Evolutionary conservation across 441 rosid species (phyloP), one percentile per base, ranked within the genome.

Genomic region (Erodium texanum): DNA sequence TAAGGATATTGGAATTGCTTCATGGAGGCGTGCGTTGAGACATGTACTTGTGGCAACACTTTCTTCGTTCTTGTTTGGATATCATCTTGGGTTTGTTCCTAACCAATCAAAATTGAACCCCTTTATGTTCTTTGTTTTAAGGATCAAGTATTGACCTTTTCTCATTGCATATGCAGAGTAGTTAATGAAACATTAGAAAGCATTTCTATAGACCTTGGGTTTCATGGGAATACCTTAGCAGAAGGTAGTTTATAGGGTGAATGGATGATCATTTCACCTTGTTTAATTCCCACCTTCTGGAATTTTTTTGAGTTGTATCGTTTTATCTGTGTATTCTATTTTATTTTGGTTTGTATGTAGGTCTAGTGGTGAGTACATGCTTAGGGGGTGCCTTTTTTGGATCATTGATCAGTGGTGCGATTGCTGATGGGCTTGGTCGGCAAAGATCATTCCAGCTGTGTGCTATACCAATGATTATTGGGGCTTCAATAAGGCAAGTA

Each of bases 331-430:
- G 66, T 54, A 23, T 69, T 27, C 66, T n/a, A n/a, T n/a, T n/a
- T n/a, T n/a, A n/a, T 74, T 64, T 67, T 66, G 77, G 63, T 74
- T 67, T 54, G 43, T 66, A 68, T 84, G 81, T 79, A 94, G 98
- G 99, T 73, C 81, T 94, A 68, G 99, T 92, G 75, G 99, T 94
- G 68, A 92, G 99, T 77, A 87, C 86, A 12, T 92, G 96, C 72
- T 82, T 94, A 77, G 99, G 88, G n/a, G 99, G 99, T 64, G 97
- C 97, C 73, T 88, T 89, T 12, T 36, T 86, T 73, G 97, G 99
- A 78, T 94, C 94, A 38, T 64, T 92, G 73, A 83, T 92, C 74
- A 92, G 98, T 76, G 99, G 98, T 70, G 83, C 80, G 83, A 82
- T 94, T 32, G 92, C 92, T 5, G 99, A 94, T 82, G 92, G 93